Conservation (phyloP, 257 asterid genomes). For the Perilla frutescens region DNA sequence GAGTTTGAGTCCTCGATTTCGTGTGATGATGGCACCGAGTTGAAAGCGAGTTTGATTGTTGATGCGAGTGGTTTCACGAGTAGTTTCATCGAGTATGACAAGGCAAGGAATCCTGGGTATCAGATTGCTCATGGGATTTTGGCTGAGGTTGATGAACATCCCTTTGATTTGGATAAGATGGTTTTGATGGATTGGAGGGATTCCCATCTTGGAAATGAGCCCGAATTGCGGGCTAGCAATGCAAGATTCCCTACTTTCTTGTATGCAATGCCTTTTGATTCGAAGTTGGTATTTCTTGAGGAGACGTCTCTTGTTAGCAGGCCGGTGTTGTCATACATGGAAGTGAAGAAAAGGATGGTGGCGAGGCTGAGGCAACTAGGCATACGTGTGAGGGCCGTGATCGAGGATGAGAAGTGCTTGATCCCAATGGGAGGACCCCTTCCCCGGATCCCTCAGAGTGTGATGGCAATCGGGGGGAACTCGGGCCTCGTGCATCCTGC, state of each 20-base stretch:
- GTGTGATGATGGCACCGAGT: slow-evolving; percentile 75
- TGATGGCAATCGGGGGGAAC: slow-evolving; percentile 86
- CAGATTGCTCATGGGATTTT: slow-evolving; percentile 92
- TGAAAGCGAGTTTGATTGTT: slow-evolving; percentile 69
- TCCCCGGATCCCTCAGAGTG: slow-evolving; percentile 75
- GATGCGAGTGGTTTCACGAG: slow-evolving; percentile 91
- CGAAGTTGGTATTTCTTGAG: slow-evolving; percentile 76
- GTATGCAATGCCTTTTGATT: slow-evolving; percentile 87
- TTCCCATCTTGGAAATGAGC: slow-evolving; percentile 91
- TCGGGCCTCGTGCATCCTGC: slow-evolving; percentile 89
- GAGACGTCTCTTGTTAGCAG: slow-evolving; percentile 86
- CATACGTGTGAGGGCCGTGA: slow-evolving; percentile 59
- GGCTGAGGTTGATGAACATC: slow-evolving; percentile 83
- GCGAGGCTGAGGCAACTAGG: slow-evolving; percentile 89
- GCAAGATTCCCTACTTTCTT: slow-evolving; percentile 70
- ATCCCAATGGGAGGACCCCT: slow-evolving; percentile 96
- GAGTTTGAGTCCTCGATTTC: slow-evolving; percentile 75
- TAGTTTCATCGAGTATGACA: slow-evolving; percentile 66
- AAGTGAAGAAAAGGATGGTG: slow-evolving; percentile 86
- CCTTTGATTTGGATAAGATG: slow-evolving; percentile 91
- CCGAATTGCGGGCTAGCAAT: slow-evolving; percentile 54
- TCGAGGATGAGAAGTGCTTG: slow-evolving; percentile 87
- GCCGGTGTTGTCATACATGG: slow-evolving; percentile 64
- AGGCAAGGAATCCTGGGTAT: slow-evolving; percentile 73
- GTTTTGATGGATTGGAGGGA: slow-evolving; percentile 98